Evolutionary conservation across 2,329 filamentous ascomycete genomes (phyloP), one percentile per base, ranked within the genome.

Genomic region (Lachnellula hyalina): DNA sequence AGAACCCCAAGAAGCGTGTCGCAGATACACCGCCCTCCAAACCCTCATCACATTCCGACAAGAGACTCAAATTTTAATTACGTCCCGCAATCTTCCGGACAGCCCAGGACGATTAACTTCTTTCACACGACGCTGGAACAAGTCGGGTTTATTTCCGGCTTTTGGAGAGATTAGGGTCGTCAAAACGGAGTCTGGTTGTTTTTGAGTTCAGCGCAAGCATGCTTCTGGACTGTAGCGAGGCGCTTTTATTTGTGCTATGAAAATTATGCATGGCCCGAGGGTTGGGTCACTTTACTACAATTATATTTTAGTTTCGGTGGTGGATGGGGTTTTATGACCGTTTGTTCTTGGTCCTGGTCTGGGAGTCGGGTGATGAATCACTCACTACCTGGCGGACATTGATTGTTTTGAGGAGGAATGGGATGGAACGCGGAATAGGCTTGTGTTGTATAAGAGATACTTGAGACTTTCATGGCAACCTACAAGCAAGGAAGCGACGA

Each of bases 1-100:
- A 46, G 50, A 32, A 15, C 2, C n/a, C 49, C 7, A 56, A 53
- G 23, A 56, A 56, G 54, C 45, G 54, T 42, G 40, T 35, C 44
- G 50, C 17, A 3, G 32, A 28, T 28, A 8, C 25, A 8, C 1
- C 25, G 25, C 25, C 25, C 25, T 28, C 25, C 25, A 8, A 38
- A 2, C 21, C 54, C 9, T 11, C 40, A 11, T 17, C 17, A 15
- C n/a, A n/a, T 14, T 11, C 42, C 12, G 46, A 46, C 6, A 56
- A 56, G 41, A 47, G 45, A 41, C 12, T 42, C 41, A 44, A 23
- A 14, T 23, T 7, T 28, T 28, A 28, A 28, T 28, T 28, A 28
- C 5, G 25, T 6, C 25, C 41, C 41, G 19, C 5, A 15, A 17
- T 12, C n/a, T 15, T 17, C 1, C n/a, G 2, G 8, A 15, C 4